phyloP scores from a whole-genome alignment of 495 filamentous ascomycete genomes.

The Trichoderma orchidacearum region DNA sequence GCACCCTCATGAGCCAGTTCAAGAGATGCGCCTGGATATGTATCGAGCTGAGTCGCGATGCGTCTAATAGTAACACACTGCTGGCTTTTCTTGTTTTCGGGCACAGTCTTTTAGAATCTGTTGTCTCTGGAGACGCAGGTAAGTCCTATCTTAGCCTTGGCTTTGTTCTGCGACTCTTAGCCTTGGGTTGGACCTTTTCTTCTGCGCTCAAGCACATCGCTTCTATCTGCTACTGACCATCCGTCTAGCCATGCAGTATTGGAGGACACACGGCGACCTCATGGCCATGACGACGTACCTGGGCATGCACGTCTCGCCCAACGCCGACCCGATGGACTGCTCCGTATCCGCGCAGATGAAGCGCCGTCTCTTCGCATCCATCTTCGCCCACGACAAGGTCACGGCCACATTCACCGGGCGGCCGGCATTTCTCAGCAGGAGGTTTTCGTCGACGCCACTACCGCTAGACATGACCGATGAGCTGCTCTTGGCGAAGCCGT shows the following conservation, averaged over 20 bases:
- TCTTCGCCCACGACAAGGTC: slow-evolving; percentile 26
- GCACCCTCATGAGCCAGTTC: slow-evolving; percentile 2
- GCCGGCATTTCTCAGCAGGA: slow-evolving; percentile 39
- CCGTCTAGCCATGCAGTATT: slow-evolving; percentile 30
- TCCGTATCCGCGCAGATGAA: slow-evolving; percentile 1
- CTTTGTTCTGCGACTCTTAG: too few species aligned
- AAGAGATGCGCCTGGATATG: slow-evolving; percentile 30
- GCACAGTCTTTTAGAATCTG: slow-evolving; percentile 29
- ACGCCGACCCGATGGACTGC: neutral
- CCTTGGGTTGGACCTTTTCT: neutral
- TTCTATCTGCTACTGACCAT: neutral
- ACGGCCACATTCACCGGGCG: slow-evolving; percentile 11
- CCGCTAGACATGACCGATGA: slow-evolving; percentile 43
- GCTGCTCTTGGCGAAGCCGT: neutral
- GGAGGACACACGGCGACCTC: slow-evolving; percentile 41
- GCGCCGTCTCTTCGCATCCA: slow-evolving; percentile 36
- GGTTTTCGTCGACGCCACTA: slow-evolving; percentile 39
- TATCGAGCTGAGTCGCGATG: slow-evolving; percentile 31
- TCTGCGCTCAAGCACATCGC: too few species aligned
- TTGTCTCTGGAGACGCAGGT: slow-evolving; percentile 39
- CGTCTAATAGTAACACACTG: slow-evolving; percentile 33
- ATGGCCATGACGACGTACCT: slow-evolving; percentile 38
- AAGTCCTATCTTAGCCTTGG: slow-evolving; percentile 15
- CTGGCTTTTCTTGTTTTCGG: slow-evolving; percentile 32
- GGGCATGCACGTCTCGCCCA: slow-evolving; percentile 38